Evolutionary conservation across 2,329 filamentous ascomycete species (phyloP), one percentile per base, ranked within the genome.

Genomic region (Diplodia intermedia): DNA sequence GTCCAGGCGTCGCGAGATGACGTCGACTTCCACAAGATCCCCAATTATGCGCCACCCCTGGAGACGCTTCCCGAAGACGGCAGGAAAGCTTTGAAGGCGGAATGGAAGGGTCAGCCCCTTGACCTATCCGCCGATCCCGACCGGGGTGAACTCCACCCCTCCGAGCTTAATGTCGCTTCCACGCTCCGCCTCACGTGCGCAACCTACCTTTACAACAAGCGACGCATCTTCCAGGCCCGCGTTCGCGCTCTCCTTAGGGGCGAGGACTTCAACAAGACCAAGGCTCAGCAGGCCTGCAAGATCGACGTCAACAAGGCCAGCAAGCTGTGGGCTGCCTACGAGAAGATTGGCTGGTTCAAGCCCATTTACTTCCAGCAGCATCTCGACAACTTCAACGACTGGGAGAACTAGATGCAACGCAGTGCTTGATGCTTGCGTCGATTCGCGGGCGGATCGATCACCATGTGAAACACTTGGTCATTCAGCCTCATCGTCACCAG

Each of bases 301-400:
- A 97, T 97, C 71, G 94, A 98, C 75, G 94, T 98, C 78, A 97
- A 97, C 84, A 98, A 97, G 83, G 93, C 94, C 3, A 96, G 92
- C 72, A 94, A 94, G 79, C 84, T 98, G 56, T 97, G 93, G 91
- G 89, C 89, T 47, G 93, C 93, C 6, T 98, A 92, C 76, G 91
- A 97, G 61, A 90, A 89, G 73, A 91, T 95, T 47, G 91, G 91
- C 72, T 97, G 93, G 92, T 88, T 97, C 71, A 84, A 91, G 52
- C 79, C 79, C 11, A 78, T 83, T 54, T 80, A 81, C 75, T 86
- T 87, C 70, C 73, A 78, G 68, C 75, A 83, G 69, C 82, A 80
- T 71, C 72, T 81, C 68, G 80, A 72, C 49, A 54, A 56, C 66
- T 62, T 68, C 8, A 53, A 63, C 29, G 66, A 68, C 57, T 50